A percentile compares a stretch with the other conserved stretches of the same genome.
These are phyloP conservation scores for Codiaeum variegatum DNA, from an alignment of 441 rosid genomes.

Conservation along the genomic window DNA sequence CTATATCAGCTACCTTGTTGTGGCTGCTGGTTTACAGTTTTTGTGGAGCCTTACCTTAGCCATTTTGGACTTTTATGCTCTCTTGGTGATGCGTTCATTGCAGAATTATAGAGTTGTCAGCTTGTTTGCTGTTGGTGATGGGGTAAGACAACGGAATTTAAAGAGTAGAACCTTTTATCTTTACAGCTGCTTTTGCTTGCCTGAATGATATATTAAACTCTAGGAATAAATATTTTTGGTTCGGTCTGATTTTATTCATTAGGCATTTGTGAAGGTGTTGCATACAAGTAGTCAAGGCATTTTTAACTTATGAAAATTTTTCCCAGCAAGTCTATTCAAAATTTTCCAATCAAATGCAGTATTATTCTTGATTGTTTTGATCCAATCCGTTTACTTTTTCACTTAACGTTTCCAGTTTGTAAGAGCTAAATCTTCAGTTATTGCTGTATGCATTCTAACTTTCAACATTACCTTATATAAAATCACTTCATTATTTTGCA, in stretches of 20 bases:
- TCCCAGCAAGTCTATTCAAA: not conserved
- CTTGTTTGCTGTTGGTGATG: constrained; percentile 63
- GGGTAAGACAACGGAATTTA: constrained; percentile 45
- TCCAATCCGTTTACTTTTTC: not conserved
- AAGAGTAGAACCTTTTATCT: not conserved
- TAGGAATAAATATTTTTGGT: not conserved
- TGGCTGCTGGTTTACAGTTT: constrained; percentile 70
- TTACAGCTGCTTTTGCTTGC: constrained; percentile 2
- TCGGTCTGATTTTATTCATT: not conserved
- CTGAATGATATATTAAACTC: not conserved
- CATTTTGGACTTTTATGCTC: constrained; percentile 53
- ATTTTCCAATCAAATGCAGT: not conserved
- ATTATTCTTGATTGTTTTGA: not conserved
- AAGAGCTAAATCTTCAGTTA: not conserved
- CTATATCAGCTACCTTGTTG: constrained; percentile 67
- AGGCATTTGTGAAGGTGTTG: not conserved
- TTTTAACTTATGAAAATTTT: constrained; percentile 5
- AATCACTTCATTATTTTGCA: not conserved
- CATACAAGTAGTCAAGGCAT: not conserved
- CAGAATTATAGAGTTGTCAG: constrained; percentile 49
- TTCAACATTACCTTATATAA: not conserved
- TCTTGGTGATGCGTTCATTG: constrained; percentile 64
- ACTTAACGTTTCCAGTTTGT: not conserved
- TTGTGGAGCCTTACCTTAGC: constrained; percentile 67
- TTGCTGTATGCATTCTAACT: not conserved